Evolutionary conservation across 495 filamentous ascomycete species (phyloP), one percentile per base, ranked within the genome.

Genomic region (Tuber umbilicatum): DNA sequence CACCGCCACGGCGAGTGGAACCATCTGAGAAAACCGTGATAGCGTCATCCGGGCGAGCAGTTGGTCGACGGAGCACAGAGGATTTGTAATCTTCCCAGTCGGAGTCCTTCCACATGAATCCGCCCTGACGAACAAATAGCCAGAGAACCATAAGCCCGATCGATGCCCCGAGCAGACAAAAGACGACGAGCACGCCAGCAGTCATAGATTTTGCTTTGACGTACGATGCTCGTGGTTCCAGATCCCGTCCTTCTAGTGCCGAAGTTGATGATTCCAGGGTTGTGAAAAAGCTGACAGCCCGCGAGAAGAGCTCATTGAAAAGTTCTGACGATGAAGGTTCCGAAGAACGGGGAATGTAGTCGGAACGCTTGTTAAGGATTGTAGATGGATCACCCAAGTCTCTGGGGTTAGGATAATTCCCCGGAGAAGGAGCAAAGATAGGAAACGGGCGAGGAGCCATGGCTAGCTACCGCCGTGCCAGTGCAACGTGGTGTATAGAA

Each of bases 51-150:
- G 81, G 78, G 16, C 78, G 47, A 1, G 38, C 70, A 16, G 73
- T 75, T 21, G 78, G 80, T 37, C 94, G 91, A 42, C 95, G 90
- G n/a, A 98, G 85, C 17, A 99, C 96, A 0, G 96, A 97, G 5
- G 91, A 91, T 83, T 97, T 97, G 88, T 99, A 99, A 78, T 99
- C 95, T 1, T 97, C 94, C 95, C 95, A 99, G 84, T 99, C 95
- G 70, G 88, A 86, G 73, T 93, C 85, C 27, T 87, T 87, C 87
- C 92, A 99, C 74, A 90, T 84, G 85, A 97, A 97, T 3, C 95
- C 96, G 79, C 94, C 96, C 82, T 97, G 95, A 91, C 91, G 96
- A 88, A 98, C 97, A 87, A 98, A 99, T 86, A 98, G 97, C 95
- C 95, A 99, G 76, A 97, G 92, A 35, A 84, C 86, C 0, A 87